Base-by-base conservation (phyloP, 2,329 filamentous ascomycete species). In the Aspergillus caelatus region DNA sequence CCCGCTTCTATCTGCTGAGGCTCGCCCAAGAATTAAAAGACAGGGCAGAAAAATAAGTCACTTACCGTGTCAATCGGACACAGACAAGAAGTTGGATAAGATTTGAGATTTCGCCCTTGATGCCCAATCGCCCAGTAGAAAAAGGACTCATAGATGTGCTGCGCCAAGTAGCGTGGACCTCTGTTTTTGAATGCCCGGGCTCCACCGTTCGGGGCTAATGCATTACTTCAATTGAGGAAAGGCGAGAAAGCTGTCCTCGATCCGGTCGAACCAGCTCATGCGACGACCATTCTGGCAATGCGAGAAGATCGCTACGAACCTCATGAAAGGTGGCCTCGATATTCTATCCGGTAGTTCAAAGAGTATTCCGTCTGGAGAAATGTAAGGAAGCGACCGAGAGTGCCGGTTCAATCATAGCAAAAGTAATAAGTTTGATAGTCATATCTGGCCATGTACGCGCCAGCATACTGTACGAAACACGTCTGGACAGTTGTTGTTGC, bases 1-100 rank as follows among this genome's bases (percentile, higher is more conserved):
- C 85, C n/a, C 83, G 83, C 52, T 96, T 96, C 72, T 96, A 96
- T 77, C 74, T 96, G 41, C 80, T 86, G 65, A 84, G 92, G 65
- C 77, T 96, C 63, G 91, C 86, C 0, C 85, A 87, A 58, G 93
- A 96, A 76, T 78, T 96, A 63, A 70, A 77, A 70, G 78, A 69
- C 16, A 68, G 69, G 60, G 70, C 71, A 14, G 62, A 67, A 62
- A 58, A 65, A 67, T 75, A 62, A 7, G 70, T 53, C 46, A 54
- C 26, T 14, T 36, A 36, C 32, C 32, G 32, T 53, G 30, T 65
- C 30, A 32, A 28, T 57, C 26, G 32, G 45, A 19, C 23, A 23
- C 60, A 43, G 56, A 26, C 32, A 39, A 39, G 34, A 52, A 52
- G 53, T 11, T 30, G 16, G 48, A 39, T 39, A 23, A 16, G 32